Percentiles rank a stretch among this genome's conserved stretches.
phyloP scores from a whole-genome alignment of 495 filamentous ascomycete species.

The Penicillium silybi region DNA sequence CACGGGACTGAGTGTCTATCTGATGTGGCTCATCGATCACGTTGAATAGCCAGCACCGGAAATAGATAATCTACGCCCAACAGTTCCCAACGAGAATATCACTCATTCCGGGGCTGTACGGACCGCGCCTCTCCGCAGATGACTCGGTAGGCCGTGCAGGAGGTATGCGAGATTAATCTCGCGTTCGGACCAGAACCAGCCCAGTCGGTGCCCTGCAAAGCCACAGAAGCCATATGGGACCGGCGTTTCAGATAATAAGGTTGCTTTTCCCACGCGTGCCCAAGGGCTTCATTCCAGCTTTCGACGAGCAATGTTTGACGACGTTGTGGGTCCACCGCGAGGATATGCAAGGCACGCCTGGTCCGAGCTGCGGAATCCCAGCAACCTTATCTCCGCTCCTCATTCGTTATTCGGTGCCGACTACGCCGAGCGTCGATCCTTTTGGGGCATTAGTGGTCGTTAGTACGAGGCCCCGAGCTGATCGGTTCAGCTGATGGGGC shows the following conservation, averaged over 20 bases:
- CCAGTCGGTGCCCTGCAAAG: background rate
- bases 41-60: background rate
- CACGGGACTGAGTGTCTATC: background rate
- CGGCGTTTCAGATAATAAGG: slow-evolving; percentile 25
- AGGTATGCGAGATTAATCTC: slow-evolving; percentile 7
- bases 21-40: background rate
- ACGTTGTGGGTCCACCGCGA: slow-evolving; percentile 19
- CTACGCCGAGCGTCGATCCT: slow-evolving; percentile 8
- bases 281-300: slow-evolving; percentile 13
- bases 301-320: slow-evolving; percentile 23
- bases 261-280: slow-evolving; percentile 25
- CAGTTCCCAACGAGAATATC: background rate
- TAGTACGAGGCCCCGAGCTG: background rate
- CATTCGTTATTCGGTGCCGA: background rate
- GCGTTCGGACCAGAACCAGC: background rate
- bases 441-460: background rate
- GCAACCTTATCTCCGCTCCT: slow-evolving; percentile 30
- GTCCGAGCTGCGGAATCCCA: slow-evolving; percentile 25
- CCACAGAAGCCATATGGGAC: slow-evolving; percentile 25
- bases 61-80: background rate
- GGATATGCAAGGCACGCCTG: slow-evolving; percentile 34
- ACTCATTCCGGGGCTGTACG: slow-evolving; percentile 2
- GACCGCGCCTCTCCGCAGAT: background rate
- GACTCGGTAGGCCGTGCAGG: slow-evolving; percentile 4
- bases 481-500: background rate